A percentile compares a stretch with the other conserved stretches of the same genome.
Evolutionary conservation across 768 basidiomycete genomes (phyloP).

Genomic region (Suillus discolor): DNA sequence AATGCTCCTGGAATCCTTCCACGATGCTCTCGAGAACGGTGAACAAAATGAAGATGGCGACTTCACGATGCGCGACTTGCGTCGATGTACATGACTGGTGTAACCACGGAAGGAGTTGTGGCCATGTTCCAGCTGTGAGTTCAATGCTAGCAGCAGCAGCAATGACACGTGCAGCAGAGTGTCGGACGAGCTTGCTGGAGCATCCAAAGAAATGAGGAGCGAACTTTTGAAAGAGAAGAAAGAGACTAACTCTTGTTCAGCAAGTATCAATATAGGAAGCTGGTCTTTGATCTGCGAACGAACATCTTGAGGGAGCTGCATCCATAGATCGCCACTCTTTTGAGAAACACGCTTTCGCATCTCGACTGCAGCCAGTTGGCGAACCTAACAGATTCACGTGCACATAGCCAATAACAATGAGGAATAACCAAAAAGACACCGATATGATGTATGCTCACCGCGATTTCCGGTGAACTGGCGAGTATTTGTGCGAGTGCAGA

Average conservation of each 20-base stretch:
- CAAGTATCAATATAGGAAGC: slow-evolving; percentile 75
- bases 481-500: slow-evolving; percentile 88
- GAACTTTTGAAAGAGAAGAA: not conserved
- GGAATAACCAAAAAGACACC: slow-evolving; percentile 12
- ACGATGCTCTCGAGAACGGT: slow-evolving; percentile 91
- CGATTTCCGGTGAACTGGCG: slow-evolving; percentile 78
- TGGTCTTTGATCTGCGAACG: slow-evolving; percentile 85
- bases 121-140: slow-evolving; percentile 78
- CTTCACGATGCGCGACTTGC: slow-evolving; percentile 80
- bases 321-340: slow-evolving; percentile 85
- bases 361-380: slow-evolving; percentile 97
- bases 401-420: not conserved
- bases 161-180: slow-evolving; percentile 90
- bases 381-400: slow-evolving; percentile 56
- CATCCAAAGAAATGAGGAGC: slow-evolving; percentile 11
- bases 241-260: slow-evolving; percentile 70
- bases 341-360: slow-evolving; percentile 87
- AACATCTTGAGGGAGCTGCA: slow-evolving; percentile 60
- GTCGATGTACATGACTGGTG: slow-evolving; percentile 73
- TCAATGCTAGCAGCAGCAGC: slow-evolving; percentile 92
- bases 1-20: slow-evolving; percentile 82
- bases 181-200: slow-evolving; percentile 82
- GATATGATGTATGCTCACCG: slow-evolving; percentile 54
- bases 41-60: slow-evolving; percentile 86
- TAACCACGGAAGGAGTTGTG: slow-evolving; percentile 85